Evolutionary conservation across 129 eudicot species (phyloP), one percentile per base, ranked within the genome.

Genomic region (Smallanthus sonchifolius): DNA sequence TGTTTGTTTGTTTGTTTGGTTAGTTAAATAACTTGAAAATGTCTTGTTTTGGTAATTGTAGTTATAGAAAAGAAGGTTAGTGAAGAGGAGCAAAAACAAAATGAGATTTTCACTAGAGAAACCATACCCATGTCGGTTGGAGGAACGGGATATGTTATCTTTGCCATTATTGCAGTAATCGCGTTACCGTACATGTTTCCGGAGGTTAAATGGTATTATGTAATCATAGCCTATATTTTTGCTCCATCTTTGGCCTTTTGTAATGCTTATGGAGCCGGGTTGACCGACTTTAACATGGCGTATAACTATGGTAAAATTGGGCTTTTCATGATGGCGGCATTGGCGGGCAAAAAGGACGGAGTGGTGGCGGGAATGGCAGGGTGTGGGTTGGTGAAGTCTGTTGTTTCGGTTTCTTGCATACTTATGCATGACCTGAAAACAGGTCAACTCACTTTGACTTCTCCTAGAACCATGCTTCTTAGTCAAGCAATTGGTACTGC

Each of bases 341-440:
- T 90, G 96, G 91, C 80, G 14, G 93, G 93, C 14, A 36, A 60
- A 60, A 60, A 60, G 42, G 66, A 60, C 42, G 66, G 54, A 2
- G 74, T 69, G 40, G 24, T 69, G 40, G 61, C 96, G 2, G 96
- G 96, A 3, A 87, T 90, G 7, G 96, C 91, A 10, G 74, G 87
- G 3, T 90, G 96, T 67, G 96, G 96, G 28, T 88, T 90, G 64
- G 84, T 90, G 89, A 85, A 87, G 93, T 87, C 81, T 66, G 86
- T 87, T 15, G 88, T 87, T 13, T 67, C 87, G 0, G 85, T 89
- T 28, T 91, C 96, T 36, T 80, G 92, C 19, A 91, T 84, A 52
- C 48, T 89, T 43, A 89, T 89, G 88, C 88, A 83, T 54, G 95
- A 87, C 69, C 83, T 87, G 80, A 84, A 84, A 66, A 87, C 92